phyloP scores from a whole-genome alignment of 805 yeast species.

The Hanseniaspora pseudoguilliermondii region DNA sequence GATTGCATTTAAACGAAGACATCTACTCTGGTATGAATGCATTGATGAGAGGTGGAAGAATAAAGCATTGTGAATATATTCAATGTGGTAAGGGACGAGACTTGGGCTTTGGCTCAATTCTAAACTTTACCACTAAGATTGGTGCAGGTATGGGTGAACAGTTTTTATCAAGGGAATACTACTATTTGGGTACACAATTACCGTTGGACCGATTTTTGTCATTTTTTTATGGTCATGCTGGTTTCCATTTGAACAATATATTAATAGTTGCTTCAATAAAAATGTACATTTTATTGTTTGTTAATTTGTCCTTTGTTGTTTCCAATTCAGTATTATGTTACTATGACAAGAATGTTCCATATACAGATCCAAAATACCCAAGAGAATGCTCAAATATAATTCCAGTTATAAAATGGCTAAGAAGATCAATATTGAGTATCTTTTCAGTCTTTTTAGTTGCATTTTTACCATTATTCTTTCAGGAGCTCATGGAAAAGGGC shows the following conservation, averaged over 20 bases:
- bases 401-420: constrained; percentile 69
- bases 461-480: constrained; percentile 63
- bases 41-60: constrained; percentile 70
- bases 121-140: constrained; percentile 75
- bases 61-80: constrained; percentile 74
- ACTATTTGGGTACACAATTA: constrained; percentile 65
- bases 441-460: constrained; percentile 73
- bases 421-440: constrained; percentile 68
- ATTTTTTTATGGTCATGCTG: constrained; percentile 76
- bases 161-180: constrained; percentile 72
- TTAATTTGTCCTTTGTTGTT: constrained; percentile 57
- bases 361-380: constrained; percentile 54
- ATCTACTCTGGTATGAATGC: constrained; percentile 83
- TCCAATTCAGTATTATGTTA: constrained; percentile 58
- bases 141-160: constrained; percentile 94
- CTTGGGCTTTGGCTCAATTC: constrained; percentile 73
- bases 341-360: constrained; percentile 51
- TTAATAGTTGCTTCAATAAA: constrained; percentile 67
- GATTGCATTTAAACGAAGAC: constrained; percentile 76
- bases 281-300: constrained; percentile 54
- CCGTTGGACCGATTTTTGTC: constrained; percentile 72
- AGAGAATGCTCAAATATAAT: constrained; percentile 59
- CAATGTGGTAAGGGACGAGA: constrained; percentile 90
- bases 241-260: constrained; percentile 71
- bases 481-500: constrained; percentile 74